Conservation (phyloP, 2,329 filamentous ascomycete genomes). For the Botryosphaeria dothidea region DNA sequence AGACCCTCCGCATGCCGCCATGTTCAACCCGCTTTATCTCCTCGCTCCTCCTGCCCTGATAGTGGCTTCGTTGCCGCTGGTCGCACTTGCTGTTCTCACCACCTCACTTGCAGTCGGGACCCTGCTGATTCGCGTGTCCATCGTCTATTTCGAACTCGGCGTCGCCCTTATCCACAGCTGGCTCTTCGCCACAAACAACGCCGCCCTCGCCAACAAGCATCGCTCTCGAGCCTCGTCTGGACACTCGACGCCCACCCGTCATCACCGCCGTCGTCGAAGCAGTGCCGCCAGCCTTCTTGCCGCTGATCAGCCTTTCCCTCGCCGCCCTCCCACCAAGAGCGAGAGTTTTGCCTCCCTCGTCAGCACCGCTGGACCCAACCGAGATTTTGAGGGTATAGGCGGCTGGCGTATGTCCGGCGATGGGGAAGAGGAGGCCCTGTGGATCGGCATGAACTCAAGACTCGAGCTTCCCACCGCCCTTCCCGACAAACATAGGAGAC, state of each 20-base stretch:
- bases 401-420: conserved; percentile 41
- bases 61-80: conserved; percentile 40
- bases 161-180: conserved; percentile 41
- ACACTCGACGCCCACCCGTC: conserved; percentile 7
- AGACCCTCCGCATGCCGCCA: conserved; percentile 1
- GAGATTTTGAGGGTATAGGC: conserved; percentile 48
- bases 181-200: conserved; percentile 27
- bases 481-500: conserved; percentile 24
- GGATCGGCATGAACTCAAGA: conserved; percentile 46
- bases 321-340: conserved; percentile 30
- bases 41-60: conserved; percentile 38
- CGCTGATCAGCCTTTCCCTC: conserved; percentile 15
- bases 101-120: conserved; percentile 40
- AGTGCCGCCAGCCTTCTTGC: conserved; percentile 20
- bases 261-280: conserved; percentile 19
- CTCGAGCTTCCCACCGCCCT: conserved; percentile 38
- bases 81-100: conserved; percentile 40
- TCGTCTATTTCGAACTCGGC: conserved; percentile 45
- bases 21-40: conserved; percentile 30
- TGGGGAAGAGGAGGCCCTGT: conserved; percentile 45
- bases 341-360: conserved; percentile 37
- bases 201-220: conserved; percentile 21
- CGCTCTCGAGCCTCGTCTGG: conserved; percentile 24
- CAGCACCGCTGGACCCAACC: conserved; percentile 31
- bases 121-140: conserved; percentile 40